Conservation (phyloP, 1,139 yeast genomes). For the Yamadazyma triangularis region DNA sequence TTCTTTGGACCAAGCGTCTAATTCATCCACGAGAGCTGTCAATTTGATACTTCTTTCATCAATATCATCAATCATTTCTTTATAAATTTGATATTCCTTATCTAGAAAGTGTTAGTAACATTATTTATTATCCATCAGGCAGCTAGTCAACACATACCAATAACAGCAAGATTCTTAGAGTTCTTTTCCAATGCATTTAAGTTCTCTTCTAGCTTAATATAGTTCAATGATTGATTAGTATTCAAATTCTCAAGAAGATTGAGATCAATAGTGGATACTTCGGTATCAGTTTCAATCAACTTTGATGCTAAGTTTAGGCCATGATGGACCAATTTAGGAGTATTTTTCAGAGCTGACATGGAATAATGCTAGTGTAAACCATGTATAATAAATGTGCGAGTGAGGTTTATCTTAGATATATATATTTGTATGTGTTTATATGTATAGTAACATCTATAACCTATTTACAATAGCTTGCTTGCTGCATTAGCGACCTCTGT, state of each 20-base stretch:
- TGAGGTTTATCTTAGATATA: too few species aligned
- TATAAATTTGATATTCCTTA: conserved; percentile 25
- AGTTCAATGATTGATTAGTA: conserved; percentile 54
- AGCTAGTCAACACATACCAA: conserved; percentile 27
- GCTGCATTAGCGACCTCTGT: conserved; percentile 51
- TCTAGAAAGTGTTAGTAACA: conserved; percentile 17
- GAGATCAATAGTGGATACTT: conserved; percentile 47
- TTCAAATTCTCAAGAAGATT: conserved; percentile 51
- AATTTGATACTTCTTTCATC: conserved; percentile 45
- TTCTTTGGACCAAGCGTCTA: conserved; percentile 28
- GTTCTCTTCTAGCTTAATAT: conserved; percentile 50
- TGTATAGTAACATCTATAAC: too few species aligned
- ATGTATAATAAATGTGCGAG: too few species aligned
- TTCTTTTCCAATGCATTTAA: conserved; percentile 34
- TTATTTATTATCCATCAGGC: background rate
- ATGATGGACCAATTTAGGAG: conserved; percentile 24
- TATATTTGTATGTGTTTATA: too few species aligned
- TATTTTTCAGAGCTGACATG: conserved; percentile 29
- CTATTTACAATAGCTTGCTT: too few species aligned
- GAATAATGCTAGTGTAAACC: too few species aligned
- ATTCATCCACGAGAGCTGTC: conserved; percentile 45
- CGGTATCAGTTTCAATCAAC: conserved; percentile 51
- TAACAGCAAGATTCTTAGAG: conserved; percentile 21
- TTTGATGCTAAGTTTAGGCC: conserved; percentile 26
- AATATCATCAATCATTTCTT: conserved; percentile 30